Evolutionary conservation across 139 green algal genomes (phyloP).

Genomic region (Helicosporidium sp.): DNA sequence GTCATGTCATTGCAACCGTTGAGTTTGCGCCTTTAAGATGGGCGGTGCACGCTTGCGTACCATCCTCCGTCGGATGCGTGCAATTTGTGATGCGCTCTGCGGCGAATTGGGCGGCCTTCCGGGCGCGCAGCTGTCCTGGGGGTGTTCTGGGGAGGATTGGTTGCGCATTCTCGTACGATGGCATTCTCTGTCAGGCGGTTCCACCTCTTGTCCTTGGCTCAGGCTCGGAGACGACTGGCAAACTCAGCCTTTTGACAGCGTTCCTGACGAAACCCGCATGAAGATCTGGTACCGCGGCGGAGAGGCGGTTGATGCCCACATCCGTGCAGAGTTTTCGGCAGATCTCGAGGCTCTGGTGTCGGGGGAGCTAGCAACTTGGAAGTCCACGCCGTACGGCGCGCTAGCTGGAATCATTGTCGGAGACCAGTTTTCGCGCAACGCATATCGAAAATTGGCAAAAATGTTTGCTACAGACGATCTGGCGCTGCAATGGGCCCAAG

Average conservation of each 20-base stretch:
- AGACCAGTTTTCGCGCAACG: conserved; percentile 36
- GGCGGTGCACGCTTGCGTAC: too few species aligned
- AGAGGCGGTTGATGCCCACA: conserved; percentile 5
- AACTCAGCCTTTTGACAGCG: neutral
- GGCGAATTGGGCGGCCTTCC: too few species aligned
- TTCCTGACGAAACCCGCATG: neutral
- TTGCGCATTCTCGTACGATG: too few species aligned
- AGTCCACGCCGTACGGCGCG: neutral
- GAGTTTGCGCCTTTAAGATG: too few species aligned
- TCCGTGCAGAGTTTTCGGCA: neutral
- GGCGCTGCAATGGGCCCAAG: conserved; percentile 15
- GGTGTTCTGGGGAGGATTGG: too few species aligned
- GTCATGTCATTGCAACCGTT: too few species aligned
- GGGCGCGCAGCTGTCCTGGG: too few species aligned
- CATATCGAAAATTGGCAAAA: conserved; percentile 11
- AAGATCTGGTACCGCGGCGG: conserved; percentile 7
- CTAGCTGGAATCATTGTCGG: conserved; percentile 30
- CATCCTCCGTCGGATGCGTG: too few species aligned
- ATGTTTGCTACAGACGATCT: conserved; percentile 23
- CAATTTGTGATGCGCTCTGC: too few species aligned
- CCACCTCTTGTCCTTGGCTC: neutral
- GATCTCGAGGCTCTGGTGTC: conserved; percentile 7
- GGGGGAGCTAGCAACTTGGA: conserved; percentile 8
- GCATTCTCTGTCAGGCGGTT: too few species aligned
- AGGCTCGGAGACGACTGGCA: conserved; percentile 15